phyloP scores from a whole-genome alignment of 768 basidiomycete genomes.

The Cubamyces lactineus region DNA sequence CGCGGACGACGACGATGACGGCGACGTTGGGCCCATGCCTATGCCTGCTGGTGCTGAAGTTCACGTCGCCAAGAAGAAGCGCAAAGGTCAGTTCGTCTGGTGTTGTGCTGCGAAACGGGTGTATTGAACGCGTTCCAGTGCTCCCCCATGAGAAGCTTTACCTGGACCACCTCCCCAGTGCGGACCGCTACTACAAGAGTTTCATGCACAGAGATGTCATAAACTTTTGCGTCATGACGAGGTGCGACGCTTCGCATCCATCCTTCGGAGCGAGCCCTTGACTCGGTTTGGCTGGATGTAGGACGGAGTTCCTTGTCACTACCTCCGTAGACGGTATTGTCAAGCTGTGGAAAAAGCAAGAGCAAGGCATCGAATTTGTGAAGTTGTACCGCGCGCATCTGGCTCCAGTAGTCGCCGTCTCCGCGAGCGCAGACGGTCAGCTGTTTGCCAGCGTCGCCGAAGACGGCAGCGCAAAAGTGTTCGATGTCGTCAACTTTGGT shows the following conservation, averaged over 20 bases:
- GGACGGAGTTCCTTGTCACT: slow-evolving; percentile 92
- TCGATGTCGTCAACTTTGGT: slow-evolving; percentile 99
- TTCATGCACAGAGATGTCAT: slow-evolving; percentile 97
- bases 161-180: slow-evolving; percentile 87
- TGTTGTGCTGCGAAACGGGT: too few relatives aligned
- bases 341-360: slow-evolving; percentile 99
- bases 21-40: slow-evolving; percentile 91
- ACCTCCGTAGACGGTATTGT: slow-evolving; percentile 94
- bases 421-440: slow-evolving; percentile 89
- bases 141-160: slow-evolving; percentile 92
- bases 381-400: slow-evolving; percentile 97
- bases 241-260: slow-evolving; percentile 49
- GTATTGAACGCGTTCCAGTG: slow-evolving; percentile 49
- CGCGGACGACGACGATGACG: slow-evolving; percentile 55
- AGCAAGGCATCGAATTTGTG: slow-evolving; percentile 93
- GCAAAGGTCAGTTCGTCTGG: slow-evolving; percentile 64
- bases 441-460: slow-evolving; percentile 91
- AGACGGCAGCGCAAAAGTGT: slow-evolving; percentile 91
- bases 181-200: slow-evolving; percentile 94
- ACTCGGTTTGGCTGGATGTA: slow-evolving; percentile 34
- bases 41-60: slow-evolving; percentile 54
- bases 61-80: slow-evolving; percentile 56
- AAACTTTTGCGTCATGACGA: slow-evolving; percentile 88
- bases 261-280: not conserved
- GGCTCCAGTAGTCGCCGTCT: slow-evolving; percentile 74